Conservation (phyloP, 2,329 filamentous ascomycete species). For the Tolypocladium pustulatum region DNA sequence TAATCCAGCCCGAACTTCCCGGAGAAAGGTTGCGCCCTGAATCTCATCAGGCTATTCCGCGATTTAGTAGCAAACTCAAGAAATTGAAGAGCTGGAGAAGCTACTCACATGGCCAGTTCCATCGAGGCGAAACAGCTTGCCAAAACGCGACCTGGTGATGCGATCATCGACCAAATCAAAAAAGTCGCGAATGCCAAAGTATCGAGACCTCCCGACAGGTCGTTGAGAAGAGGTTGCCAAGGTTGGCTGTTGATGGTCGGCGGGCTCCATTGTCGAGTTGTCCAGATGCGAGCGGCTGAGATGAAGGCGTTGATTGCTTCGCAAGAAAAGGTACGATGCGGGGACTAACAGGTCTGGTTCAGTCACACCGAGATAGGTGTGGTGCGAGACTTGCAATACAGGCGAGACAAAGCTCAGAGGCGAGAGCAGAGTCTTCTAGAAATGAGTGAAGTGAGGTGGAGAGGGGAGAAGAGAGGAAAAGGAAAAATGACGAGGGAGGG, state of each 20-base stretch:
- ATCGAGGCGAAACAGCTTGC: conserved; percentile 54
- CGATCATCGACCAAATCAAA: conserved; percentile 24
- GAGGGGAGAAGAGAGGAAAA: background rate
- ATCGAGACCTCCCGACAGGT: conserved; percentile 12
- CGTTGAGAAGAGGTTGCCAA: background rate
- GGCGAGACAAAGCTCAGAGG: background rate
- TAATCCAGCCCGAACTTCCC: conserved; percentile 67
- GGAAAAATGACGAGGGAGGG: background rate
- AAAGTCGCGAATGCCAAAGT: conserved; percentile 23
- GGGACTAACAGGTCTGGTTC: background rate
- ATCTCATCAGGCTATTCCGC: conserved; percentile 53
- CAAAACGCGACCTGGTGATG: conserved; percentile 35
- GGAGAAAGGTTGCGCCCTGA: conserved; percentile 59
- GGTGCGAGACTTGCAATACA: background rate
- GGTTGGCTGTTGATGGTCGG: background rate
- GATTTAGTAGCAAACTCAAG: background rate
- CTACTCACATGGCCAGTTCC: conserved; percentile 55
- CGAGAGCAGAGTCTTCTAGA: background rate
- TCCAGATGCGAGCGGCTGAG: background rate
- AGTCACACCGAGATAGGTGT: background rate
- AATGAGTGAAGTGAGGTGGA: background rate
- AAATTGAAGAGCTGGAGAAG: too few relatives aligned
- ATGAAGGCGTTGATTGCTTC: background rate
- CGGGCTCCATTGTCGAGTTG: background rate
- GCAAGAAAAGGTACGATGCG: background rate